Evolutionary conservation across 2,329 filamentous ascomycete species (phyloP).

Genomic region (Beauveria sp.): DNA sequence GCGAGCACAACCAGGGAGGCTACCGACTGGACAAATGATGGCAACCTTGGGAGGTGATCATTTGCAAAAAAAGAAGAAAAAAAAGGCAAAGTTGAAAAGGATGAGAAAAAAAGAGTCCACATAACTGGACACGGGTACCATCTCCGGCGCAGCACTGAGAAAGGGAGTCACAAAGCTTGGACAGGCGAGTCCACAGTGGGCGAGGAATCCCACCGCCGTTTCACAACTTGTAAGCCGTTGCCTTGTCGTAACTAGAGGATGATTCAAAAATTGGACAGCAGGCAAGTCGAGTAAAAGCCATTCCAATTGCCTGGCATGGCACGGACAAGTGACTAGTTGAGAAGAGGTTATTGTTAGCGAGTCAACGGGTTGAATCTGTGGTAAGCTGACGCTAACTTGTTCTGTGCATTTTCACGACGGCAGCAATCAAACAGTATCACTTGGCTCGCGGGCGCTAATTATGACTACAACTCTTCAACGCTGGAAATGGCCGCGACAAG

Average conservation of each 20-base stretch:
- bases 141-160: neutral
- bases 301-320: too few relatives aligned
- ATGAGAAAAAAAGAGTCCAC: neutral
- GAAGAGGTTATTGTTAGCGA: neutral
- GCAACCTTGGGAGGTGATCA: too few relatives aligned
- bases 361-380: neutral
- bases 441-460: neutral
- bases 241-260: too few relatives aligned
- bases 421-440: neutral
- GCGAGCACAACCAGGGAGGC: neutral
- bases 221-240: neutral
- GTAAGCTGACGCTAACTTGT: neutral
- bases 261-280: too few relatives aligned
- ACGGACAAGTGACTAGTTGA: neutral
- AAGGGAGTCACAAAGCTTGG: neutral
- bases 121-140: constrained; percentile 10
- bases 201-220: neutral
- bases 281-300: too few relatives aligned
- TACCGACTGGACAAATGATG: too few relatives aligned
- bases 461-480: neutral
- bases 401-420: neutral
- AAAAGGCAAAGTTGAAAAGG: neutral
- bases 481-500: too few relatives aligned
- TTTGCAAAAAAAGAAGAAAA: neutral
- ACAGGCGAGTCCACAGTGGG: neutral